phyloP scores from a whole-genome alignment of 345 rosid species.

The Lepidium sativum region DNA sequence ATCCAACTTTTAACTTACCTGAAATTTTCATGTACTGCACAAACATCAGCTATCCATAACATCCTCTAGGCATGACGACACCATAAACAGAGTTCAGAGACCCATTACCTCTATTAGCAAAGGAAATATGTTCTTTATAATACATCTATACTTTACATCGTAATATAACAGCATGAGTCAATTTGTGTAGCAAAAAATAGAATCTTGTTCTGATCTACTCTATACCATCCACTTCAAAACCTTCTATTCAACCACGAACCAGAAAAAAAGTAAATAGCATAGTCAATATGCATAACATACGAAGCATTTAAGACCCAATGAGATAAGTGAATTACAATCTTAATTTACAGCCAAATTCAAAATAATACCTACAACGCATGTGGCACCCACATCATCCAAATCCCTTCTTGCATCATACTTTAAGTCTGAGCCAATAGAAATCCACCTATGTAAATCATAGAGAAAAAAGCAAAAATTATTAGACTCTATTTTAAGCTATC shows the following conservation, averaged over 20 bases:
- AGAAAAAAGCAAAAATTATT: conserved; percentile 6
- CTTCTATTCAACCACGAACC: background rate
- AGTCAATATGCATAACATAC: conserved; percentile 1
- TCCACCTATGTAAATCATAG: conserved; percentile 63
- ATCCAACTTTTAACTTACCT: background rate
- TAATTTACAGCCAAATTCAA: background rate
- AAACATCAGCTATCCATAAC: conserved; percentile 13
- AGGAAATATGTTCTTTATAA: background rate
- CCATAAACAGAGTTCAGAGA: background rate
- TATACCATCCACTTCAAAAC: conserved; percentile 1
- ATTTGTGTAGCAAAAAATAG: background rate
- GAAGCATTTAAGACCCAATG: background rate
- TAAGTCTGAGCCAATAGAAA: conserved; percentile 96
- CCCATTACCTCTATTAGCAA: conserved; percentile 5
- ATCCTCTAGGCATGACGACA: conserved; percentile 7
- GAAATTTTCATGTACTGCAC: conserved; percentile 5
- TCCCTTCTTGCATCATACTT: conserved; percentile 96
- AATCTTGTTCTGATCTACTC: conserved; percentile 6
- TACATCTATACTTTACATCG: background rate
- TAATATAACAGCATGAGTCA: background rate
- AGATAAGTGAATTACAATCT: background rate
- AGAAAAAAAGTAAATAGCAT: background rate
- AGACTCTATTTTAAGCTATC: background rate
- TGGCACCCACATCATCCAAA: conserved; percentile 93
- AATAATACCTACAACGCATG: conserved; percentile 57